These are phyloP conservation scores for Trichoderma cornu-damae DNA, from an alignment of 2,329 filamentous ascomycete species.

Conservation along the genomic window DNA sequence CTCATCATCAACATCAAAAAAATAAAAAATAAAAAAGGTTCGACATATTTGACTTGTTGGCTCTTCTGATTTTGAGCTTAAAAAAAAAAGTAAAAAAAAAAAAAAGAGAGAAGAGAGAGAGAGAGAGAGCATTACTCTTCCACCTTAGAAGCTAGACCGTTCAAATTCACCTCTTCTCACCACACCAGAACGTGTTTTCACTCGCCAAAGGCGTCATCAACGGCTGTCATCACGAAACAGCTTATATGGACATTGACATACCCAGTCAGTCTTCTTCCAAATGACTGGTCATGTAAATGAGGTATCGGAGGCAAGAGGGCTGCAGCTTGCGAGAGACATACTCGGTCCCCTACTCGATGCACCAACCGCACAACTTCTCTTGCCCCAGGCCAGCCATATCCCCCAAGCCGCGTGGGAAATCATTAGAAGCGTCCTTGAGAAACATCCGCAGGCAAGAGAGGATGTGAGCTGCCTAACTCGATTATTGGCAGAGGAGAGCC, in stretches of 20 bases:
- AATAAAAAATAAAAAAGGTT: too few species aligned
- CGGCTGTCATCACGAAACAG: not conserved
- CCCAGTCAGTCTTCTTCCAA: not conserved
- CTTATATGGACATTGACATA: not conserved
- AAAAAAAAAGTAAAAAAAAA: too few species aligned
- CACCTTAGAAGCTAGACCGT: not conserved
- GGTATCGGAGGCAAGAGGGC: not conserved
- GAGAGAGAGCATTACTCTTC: too few species aligned
- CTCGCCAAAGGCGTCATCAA: not conserved
- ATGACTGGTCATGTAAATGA: not conserved
- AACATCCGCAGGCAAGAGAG: not conserved
- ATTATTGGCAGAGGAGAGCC: not conserved
- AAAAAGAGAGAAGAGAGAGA: too few species aligned
- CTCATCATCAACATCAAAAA: not conserved
- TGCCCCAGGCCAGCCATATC: slow-evolving; percentile 11
- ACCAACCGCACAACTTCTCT: slow-evolving; percentile 7
- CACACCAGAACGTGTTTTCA: not conserved
- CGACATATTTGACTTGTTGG: not conserved
- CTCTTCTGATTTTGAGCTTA: not conserved
- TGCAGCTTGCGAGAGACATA: slow-evolving; percentile 2
- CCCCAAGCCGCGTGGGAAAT: slow-evolving; percentile 9
- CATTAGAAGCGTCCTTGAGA: not conserved
- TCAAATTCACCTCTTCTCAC: too few species aligned
- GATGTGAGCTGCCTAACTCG: not conserved
- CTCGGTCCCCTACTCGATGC: slow-evolving; percentile 7